Conservation (phyloP, 2,329 filamentous ascomycete species). For the Alternaria alternata region DNA sequence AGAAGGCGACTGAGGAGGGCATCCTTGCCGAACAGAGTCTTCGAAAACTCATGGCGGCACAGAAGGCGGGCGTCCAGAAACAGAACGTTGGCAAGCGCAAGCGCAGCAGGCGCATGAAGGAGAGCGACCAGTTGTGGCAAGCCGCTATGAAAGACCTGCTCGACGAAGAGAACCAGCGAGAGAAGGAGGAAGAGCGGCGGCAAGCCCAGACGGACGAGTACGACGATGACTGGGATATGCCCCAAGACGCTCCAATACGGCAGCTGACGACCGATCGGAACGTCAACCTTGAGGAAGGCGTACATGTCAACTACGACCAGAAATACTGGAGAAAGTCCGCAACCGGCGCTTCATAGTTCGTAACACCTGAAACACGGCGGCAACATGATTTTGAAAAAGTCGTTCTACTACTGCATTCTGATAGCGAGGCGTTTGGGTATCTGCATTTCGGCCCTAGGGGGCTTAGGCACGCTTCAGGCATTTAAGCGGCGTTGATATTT, state of each 20-base stretch:
- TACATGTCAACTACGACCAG: constrained; percentile 68
- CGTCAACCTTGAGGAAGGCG: constrained; percentile 47
- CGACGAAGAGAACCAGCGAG: constrained; percentile 49
- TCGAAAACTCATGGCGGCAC: constrained; percentile 63
- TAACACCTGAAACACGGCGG: background rate
- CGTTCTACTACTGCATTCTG: constrained; percentile 33
- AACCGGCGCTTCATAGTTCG: constrained; percentile 27
- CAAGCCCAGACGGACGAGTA: constrained; percentile 29
- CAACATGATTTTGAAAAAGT: constrained; percentile 4
- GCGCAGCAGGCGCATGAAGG: constrained; percentile 49
- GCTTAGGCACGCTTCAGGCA: constrained; percentile 24
- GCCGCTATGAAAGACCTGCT: constrained; percentile 63
- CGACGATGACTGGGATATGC: constrained; percentile 30
- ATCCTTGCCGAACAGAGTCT: constrained; percentile 71
- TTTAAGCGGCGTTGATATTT: constrained; percentile 31
- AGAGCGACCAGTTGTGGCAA: constrained; percentile 63
- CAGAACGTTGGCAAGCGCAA: constrained; percentile 49
- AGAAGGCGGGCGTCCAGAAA: constrained; percentile 56
- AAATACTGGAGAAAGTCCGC: constrained; percentile 63
- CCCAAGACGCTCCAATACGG: constrained; percentile 31
- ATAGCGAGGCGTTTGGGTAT: constrained; percentile 52
- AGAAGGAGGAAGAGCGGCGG: constrained; percentile 34
- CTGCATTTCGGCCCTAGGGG: constrained; percentile 31
- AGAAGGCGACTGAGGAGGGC: constrained; percentile 71
- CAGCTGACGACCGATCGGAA: constrained; percentile 43